Conservation (phyloP, 2,329 filamentous ascomycete species). For the Pseudogymnoascus sp. region DNA sequence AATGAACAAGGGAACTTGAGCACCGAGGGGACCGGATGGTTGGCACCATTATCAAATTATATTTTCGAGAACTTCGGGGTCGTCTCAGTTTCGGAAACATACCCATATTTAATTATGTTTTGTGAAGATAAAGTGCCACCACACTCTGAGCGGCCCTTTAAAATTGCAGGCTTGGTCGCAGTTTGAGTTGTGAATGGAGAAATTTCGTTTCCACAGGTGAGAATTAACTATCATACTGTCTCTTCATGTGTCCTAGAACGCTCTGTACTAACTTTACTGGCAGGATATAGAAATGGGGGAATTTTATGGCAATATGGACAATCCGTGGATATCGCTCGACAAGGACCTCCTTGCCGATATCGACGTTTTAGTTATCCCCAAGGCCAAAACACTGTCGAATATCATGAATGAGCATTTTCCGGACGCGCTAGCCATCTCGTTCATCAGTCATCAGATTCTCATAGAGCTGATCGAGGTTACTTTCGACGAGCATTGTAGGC, state of each 20-base stretch:
- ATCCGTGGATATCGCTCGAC: neutral
- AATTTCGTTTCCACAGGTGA: slow-evolving; percentile 13
- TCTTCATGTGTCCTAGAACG: neutral
- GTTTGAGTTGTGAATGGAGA: neutral
- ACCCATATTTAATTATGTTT: neutral
- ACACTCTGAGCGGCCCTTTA: neutral
- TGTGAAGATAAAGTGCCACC: neutral
- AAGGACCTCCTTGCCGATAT: neutral
- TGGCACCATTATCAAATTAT: neutral
- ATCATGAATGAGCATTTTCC: neutral
- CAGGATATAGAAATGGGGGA: neutral
- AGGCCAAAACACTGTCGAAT: neutral
- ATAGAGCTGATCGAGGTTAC: neutral
- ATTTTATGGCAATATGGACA: neutral
- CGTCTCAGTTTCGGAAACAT: neutral
- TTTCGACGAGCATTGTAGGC: neutral
- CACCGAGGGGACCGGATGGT: neutral
- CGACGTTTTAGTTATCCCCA: neutral
- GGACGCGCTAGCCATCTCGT: neutral
- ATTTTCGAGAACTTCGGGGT: neutral
- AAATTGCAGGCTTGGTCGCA: neutral
- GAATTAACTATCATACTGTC: neutral
- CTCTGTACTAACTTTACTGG: neutral
- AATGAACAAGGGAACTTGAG: neutral
- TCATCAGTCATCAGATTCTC: neutral